These are phyloP conservation scores for Trypanosoma caninum DNA, from an alignment of 208 protist genomes.

Conservation along the genomic window DNA sequence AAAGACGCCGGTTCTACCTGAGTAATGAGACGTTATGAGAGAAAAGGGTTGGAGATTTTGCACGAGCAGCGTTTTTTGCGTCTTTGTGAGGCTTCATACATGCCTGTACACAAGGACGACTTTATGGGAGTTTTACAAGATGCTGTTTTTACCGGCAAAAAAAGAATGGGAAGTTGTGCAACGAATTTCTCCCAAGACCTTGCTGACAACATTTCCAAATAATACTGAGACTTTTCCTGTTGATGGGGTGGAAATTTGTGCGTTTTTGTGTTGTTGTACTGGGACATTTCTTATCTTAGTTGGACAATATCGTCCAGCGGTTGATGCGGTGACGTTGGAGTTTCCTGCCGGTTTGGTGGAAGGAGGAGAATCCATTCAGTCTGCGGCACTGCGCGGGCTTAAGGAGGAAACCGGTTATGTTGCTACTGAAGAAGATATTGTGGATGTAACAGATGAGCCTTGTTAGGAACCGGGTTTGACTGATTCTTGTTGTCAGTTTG, in stretches of 20 bases:
- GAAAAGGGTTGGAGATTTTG: slow-evolving; percentile 6
- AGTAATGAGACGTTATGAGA: slow-evolving; percentile 7
- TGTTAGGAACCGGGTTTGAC: slow-evolving; percentile 65
- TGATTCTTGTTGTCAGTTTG: slow-evolving; percentile 64
- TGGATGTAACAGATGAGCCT: slow-evolving; percentile 38
- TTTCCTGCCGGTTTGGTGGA: slow-evolving; percentile 86
- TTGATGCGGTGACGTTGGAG: slow-evolving; percentile 64
- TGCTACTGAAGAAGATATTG: slow-evolving; percentile 32
- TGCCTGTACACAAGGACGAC: not conserved
- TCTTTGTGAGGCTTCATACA: slow-evolving; percentile 22
- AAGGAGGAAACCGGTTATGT: slow-evolving; percentile 83
- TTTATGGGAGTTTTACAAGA: not conserved
- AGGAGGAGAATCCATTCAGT: slow-evolving; percentile 37
- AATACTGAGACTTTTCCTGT: slow-evolving; percentile 43
- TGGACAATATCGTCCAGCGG: slow-evolving; percentile 75
- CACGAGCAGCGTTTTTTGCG: slow-evolving; percentile 14
- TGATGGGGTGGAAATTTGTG: slow-evolving; percentile 72
- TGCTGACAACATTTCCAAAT: slow-evolving; percentile 25
- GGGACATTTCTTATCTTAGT: slow-evolving; percentile 65
- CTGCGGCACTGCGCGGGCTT: slow-evolving; percentile 74
- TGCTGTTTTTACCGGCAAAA: slow-evolving; percentile 1
- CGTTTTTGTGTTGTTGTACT: slow-evolving; percentile 31
- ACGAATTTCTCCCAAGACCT: slow-evolving; percentile 36
- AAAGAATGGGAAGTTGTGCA: slow-evolving; percentile 70
- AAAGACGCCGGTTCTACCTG: too few species aligned